These are phyloP conservation scores for Orobanche coerulescens DNA, from an alignment of 257 asterid genomes.

Conservation along the genomic window DNA sequence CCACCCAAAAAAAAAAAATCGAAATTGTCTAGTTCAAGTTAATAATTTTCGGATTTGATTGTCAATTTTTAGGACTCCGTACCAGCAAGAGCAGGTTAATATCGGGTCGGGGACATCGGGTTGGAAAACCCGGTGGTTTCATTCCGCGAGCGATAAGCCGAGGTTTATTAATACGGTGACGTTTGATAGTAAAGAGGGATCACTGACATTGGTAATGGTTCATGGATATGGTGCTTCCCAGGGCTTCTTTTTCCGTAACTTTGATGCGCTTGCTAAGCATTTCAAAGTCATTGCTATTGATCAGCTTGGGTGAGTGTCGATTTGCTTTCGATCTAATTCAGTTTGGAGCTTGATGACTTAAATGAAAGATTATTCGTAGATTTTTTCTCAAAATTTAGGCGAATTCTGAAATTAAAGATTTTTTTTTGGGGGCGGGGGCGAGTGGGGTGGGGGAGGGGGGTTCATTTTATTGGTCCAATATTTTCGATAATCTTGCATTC, in stretches of 20 bases:
- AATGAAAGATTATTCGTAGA: background rate
- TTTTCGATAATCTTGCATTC: background rate
- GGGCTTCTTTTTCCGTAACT: conserved; percentile 77
- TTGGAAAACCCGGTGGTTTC: conserved; percentile 63
- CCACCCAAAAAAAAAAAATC: too few species aligned
- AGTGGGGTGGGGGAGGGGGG: too few species aligned
- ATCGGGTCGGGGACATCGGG: conserved; percentile 77
- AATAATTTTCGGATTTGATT: background rate
- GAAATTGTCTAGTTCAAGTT: background rate
- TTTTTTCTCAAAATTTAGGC: background rate
- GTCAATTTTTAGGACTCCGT: conserved; percentile 46
- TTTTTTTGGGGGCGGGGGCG: too few species aligned
- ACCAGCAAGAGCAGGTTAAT: conserved; percentile 46
- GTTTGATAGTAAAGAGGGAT: conserved; percentile 59
- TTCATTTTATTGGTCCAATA: background rate
- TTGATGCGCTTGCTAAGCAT: conserved; percentile 53
- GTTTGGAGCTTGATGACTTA: background rate
- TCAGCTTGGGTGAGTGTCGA: conserved; percentile 59
- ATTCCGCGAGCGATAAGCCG: conserved; percentile 55
- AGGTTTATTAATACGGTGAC: conserved; percentile 64
- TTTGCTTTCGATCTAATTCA: background rate
- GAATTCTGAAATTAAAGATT: too few species aligned
- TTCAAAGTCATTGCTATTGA: conserved; percentile 69
- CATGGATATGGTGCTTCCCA: conserved; percentile 84
- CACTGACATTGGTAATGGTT: conserved; percentile 76